Percentiles rank a stretch among this genome's conserved stretches.
Conservation (phyloP, 2,329 filamentous ascomycete genomes). For the Monosporascus sp. region DNA sequence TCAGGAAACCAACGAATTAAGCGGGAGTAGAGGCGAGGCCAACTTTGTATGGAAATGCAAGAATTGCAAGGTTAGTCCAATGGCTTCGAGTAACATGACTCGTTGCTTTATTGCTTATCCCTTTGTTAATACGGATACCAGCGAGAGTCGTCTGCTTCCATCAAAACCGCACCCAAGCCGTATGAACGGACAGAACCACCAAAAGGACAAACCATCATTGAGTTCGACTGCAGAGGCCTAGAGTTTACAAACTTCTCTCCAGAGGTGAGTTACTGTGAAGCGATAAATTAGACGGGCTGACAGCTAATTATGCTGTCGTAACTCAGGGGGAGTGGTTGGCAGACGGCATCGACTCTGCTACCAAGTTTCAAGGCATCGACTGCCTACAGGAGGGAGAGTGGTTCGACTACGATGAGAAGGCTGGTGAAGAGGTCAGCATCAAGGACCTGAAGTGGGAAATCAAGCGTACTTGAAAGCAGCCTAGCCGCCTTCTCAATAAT, state of each 20-base stretch:
- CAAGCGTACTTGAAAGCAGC: slow-evolving; percentile 51
- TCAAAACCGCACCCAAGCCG: slow-evolving; percentile 65
- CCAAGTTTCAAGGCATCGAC: slow-evolving; percentile 78
- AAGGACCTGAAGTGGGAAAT: slow-evolving; percentile 87
- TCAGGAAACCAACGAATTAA: slow-evolving; percentile 85
- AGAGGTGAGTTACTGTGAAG: slow-evolving; percentile 54
- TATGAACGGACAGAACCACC: slow-evolving; percentile 69
- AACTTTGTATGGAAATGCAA: slow-evolving; percentile 99
- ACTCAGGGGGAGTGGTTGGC: slow-evolving; percentile 81
- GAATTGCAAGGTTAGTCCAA: slow-evolving; percentile 74
- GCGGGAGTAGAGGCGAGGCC: slow-evolving; percentile 87
- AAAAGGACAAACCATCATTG: slow-evolving; percentile 73
- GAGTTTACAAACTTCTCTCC: slow-evolving; percentile 89
- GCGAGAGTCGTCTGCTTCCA: slow-evolving; percentile 81
- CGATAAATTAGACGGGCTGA: not conserved
- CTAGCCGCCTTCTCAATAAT: not conserved
- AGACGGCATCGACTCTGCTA: slow-evolving; percentile 72
- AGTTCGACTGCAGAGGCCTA: slow-evolving; percentile 89
- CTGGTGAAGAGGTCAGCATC: slow-evolving; percentile 85
- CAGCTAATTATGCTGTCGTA: not conserved
- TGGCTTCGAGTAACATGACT: not conserved
- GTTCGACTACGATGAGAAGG: slow-evolving; percentile 97
- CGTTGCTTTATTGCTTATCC: not conserved
- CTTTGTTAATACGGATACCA: slow-evolving; percentile 26
- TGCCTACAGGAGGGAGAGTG: slow-evolving; percentile 78